Evolutionary conservation across 805 yeast species (phyloP), one percentile per base, ranked within the genome.

Genomic region (Maudiozyma serrabonitensis): DNA sequence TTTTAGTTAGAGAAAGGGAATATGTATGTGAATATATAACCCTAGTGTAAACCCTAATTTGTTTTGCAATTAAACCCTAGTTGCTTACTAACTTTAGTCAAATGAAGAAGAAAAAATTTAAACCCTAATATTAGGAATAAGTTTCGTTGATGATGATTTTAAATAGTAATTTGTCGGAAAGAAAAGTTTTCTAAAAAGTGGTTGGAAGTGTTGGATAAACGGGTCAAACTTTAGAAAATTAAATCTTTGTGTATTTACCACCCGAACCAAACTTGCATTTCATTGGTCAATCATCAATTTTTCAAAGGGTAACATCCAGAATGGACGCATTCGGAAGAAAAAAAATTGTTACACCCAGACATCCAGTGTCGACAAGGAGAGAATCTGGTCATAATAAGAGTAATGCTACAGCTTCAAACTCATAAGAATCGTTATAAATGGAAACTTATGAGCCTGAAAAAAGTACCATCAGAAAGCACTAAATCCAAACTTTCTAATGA

Each of bases 241-340:
- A 48, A 49, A 54, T 54, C 53, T 51, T 46, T 52, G 45, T 45
- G 41, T 19, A n/a, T 25, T 18, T 35, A 43, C 25, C 44, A 43
- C 34, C 32, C 43, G 11, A 26, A 41, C 44, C 46, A 50, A 39
- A 19, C 45, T 46, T 45, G 18, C 28, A 28, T 53, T 25, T 58
- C 43, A 63, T 63, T 63, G 66, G 67, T 46, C 52, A 44, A 45
- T 21, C 23, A 45, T 12, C 49, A 16, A 21, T 34, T 32, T 45
- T 13, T 3, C 31, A 4, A 23, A 48, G 57, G 57, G 55, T 52
- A 52, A 54, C 45, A 15, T 6, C 21, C 7, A 4, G 21, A 11
- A 18, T 8, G 41, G 13, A 11, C 25, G 21, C 13, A 7, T 19
- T 19, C 41, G 23, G 21, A n/a, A 12, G 12, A n/a, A n/a, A 18